A percentile compares a stretch with the other conserved stretches of the same genome.
These are phyloP conservation scores for Cetraspora pellucida DNA, from an alignment of 192 early-diverging fungal genomes.

Conservation along the genomic window DNA sequence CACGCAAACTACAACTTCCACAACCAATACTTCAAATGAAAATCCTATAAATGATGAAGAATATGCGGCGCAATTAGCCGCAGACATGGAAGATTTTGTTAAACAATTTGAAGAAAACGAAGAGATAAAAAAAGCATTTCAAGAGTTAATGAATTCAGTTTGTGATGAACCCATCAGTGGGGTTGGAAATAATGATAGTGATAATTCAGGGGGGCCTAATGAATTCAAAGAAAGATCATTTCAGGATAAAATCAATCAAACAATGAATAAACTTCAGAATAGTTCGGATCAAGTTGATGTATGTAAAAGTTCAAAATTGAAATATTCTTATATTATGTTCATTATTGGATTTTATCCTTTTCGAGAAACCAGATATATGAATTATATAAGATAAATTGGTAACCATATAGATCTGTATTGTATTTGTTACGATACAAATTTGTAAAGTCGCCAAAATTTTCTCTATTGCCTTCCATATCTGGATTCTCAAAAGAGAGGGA, in stretches of 20 bases:
- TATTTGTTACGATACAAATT: neutral
- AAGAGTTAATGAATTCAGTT: conserved; percentile 55
- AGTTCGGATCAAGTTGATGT: conserved; percentile 86
- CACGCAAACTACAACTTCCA: conserved; percentile 46
- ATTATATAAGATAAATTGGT: no score
- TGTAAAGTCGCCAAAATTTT: neutral
- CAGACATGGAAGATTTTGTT: conserved; percentile 84
- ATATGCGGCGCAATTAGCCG: conserved; percentile 71
- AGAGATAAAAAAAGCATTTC: conserved; percentile 57
- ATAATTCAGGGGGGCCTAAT: neutral
- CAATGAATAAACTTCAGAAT: conserved; percentile 86
- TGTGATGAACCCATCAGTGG: conserved; percentile 38
- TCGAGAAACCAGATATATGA: neutral
- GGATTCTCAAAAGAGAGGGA: neutral
- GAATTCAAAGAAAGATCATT: conserved; percentile 56
- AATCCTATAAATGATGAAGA: conserved; percentile 60
- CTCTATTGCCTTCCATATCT: neutral
- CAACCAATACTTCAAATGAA: conserved; percentile 40
- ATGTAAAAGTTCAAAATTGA: conserved; percentile 34
- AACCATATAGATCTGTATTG: neutral
- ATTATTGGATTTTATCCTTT: neutral
- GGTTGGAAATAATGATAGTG: conserved; percentile 21
- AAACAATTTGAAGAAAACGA: conserved; percentile 58
- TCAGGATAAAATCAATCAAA: conserved; percentile 87
- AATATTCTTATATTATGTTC: neutral